Evolutionary conservation across 192 early-diverging fungal genomes (phyloP).

Genomic region (Helicostylum pulchrum): DNA sequence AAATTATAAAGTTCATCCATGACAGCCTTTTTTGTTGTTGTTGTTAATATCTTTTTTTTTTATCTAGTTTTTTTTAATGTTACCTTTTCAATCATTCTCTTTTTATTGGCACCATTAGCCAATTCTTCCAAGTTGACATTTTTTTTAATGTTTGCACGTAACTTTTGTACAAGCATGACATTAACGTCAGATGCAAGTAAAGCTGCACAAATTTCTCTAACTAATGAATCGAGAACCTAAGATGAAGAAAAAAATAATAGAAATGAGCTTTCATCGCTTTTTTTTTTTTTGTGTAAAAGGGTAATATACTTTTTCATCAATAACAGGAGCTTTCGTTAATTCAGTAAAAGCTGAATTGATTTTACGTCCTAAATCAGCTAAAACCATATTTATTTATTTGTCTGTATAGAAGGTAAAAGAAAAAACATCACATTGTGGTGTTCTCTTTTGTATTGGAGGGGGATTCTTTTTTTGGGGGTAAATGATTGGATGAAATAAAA

Average conservation of each 20-base stretch:
- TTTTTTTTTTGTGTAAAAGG: neutral
- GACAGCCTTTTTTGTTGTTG: conserved; percentile 53
- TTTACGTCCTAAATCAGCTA: conserved; percentile 86
- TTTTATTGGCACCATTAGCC: conserved; percentile 80
- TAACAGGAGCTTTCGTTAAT: conserved; percentile 78
- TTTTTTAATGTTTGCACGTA: conserved; percentile 84
- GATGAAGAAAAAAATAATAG: neutral
- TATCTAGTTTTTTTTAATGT: neutral
- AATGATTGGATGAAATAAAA: neutral
- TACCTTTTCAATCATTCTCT: conserved; percentile 79
- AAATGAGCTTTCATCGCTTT: conserved; percentile 1
- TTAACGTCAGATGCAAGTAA: conserved; percentile 92
- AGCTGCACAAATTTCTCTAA: conserved; percentile 85
- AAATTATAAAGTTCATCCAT: conserved; percentile 86
- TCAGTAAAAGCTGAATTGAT: conserved; percentile 81
- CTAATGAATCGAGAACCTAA: conserved; percentile 69
- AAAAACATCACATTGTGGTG: neutral
- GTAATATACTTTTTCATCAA: conserved; percentile 75
- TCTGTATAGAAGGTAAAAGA: neutral
- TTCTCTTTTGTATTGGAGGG: neutral
- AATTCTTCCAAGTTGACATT: conserved; percentile 81
- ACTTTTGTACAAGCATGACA: conserved; percentile 74
- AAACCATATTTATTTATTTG: conserved; percentile 58
- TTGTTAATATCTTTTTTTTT: neutral
- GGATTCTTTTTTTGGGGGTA: neutral